These are phyloP conservation scores for Tulasnella sp. DNA, from an alignment of 768 basidiomycete species.

Conservation along the genomic window DNA sequence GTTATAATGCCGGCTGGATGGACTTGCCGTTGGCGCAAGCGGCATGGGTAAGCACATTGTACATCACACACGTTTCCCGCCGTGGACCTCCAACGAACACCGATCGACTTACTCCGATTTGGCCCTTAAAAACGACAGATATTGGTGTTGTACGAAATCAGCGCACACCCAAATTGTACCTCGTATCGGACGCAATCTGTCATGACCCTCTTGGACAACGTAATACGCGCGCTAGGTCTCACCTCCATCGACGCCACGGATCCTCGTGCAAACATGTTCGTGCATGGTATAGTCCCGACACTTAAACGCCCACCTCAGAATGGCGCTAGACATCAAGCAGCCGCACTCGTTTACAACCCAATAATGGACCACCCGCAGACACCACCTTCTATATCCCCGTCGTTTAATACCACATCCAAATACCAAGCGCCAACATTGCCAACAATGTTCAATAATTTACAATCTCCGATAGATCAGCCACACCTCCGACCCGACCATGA, in stretches of 20 bases:
- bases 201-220: background rate
- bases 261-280: background rate
- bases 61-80: background rate
- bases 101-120: background rate
- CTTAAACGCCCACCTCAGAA: background rate
- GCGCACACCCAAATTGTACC: slow-evolving; percentile 1
- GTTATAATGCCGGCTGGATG: slow-evolving; percentile 7
- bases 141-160: slow-evolving; percentile 9
- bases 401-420: too few species aligned
- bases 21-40: slow-evolving; percentile 6
- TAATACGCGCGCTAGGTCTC: background rate
- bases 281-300: background rate
- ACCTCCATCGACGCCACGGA: slow-evolving; percentile 5
- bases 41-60: background rate
- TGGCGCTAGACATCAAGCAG: too few species aligned
- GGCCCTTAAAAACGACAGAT: background rate
- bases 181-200: background rate
- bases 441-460: background rate
- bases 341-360: too few species aligned
- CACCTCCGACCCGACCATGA: too few species aligned
- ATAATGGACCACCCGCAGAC: too few species aligned
- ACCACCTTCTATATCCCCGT: too few species aligned
- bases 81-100: too few species aligned
- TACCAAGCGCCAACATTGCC: too few species aligned
- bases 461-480: too few species aligned